Percentiles rank a stretch among this genome's conserved stretches.
Conservation (phyloP, 2,329 filamentous ascomycete genomes). For the Botryotinia convoluta region DNA sequence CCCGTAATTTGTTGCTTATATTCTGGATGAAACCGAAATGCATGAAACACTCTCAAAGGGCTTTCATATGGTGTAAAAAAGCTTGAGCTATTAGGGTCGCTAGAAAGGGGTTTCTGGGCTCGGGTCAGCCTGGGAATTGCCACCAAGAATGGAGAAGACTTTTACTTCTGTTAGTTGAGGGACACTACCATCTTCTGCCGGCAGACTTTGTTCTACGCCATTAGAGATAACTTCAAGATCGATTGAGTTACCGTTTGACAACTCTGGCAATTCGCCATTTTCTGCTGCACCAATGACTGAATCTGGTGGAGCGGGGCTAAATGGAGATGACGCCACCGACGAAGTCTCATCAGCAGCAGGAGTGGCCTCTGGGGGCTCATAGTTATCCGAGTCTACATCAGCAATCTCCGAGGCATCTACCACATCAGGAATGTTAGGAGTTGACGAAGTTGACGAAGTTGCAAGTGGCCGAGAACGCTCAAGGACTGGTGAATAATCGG, state of each 20-base stretch:
- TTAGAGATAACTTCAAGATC: conserved; percentile 13
- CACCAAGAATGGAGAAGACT: conserved; percentile 22
- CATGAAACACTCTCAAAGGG: conserved; percentile 76
- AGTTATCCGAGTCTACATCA: conserved; percentile 47
- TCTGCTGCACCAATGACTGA: conserved; percentile 30
- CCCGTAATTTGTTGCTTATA: conserved; percentile 67
- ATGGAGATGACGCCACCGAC: conserved; percentile 40
- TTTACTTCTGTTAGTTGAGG: conserved; percentile 33
- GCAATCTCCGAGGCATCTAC: conserved; percentile 12
- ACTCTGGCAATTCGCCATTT: conserved; percentile 19
- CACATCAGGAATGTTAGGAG: conserved; percentile 1
- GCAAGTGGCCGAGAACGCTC: conserved; percentile 21
- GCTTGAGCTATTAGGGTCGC: conserved; percentile 19
- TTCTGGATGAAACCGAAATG: conserved; percentile 84
- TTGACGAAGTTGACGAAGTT: neutral
- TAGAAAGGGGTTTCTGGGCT: conserved; percentile 24
- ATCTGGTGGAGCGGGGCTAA: conserved; percentile 43
- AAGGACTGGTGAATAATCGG: conserved; percentile 31
- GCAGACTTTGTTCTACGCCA: conserved; percentile 27
- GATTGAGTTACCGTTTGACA: conserved; percentile 23
- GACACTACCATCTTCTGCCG: conserved; percentile 23
- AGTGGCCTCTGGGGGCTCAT: conserved; percentile 52
- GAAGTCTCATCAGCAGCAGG: conserved; percentile 28
- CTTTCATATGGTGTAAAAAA: conserved; percentile 69
- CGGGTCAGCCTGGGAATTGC: conserved; percentile 28